phyloP scores from a whole-genome alignment of 805 yeast genomes.

The Debaryomyces maramus region DNA sequence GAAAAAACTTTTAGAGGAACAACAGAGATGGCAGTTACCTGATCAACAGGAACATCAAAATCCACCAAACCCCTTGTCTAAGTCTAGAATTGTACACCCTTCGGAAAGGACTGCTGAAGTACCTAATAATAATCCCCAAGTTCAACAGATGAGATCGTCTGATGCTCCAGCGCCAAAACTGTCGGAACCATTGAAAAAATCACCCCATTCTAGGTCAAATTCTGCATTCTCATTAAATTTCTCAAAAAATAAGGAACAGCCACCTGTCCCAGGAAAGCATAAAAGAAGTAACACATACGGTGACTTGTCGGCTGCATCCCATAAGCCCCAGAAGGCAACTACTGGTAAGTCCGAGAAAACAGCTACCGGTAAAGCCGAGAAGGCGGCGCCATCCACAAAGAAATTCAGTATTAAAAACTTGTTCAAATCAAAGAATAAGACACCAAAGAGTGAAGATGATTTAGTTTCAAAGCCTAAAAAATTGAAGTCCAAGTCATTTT shows the following conservation, averaged over 20 bases:
- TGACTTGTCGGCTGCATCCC: constrained; percentile 14
- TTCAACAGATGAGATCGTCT: neutral
- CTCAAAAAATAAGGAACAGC: constrained; percentile 11
- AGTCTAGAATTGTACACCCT: neutral
- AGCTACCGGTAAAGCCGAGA: neutral
- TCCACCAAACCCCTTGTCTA: constrained; percentile 1
- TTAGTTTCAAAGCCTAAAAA: constrained; percentile 11
- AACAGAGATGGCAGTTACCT: neutral
- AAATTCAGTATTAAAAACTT: constrained; percentile 40
- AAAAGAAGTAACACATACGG: constrained; percentile 11
- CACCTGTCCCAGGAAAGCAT: constrained; percentile 11
- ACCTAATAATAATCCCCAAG: neutral
- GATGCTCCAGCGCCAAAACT: neutral
- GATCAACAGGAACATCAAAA: neutral
- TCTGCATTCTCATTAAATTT: constrained; percentile 18
- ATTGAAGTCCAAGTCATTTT: constrained; percentile 26
- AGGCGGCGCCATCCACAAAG: constrained; percentile 9
- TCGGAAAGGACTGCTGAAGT: neutral
- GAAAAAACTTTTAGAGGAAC: neutral
- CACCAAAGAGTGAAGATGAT: constrained; percentile 16
- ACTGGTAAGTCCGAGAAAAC: no score
- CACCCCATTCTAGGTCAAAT: constrained; percentile 22
- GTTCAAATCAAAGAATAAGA: constrained; percentile 38
- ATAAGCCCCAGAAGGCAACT: no score
- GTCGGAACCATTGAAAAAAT: constrained; percentile 3